A percentile compares a stretch with the other conserved stretches of the same genome.
phyloP scores from a whole-genome alignment of 2,329 filamentous ascomycete genomes.

The Phialophora expanda region DNA sequence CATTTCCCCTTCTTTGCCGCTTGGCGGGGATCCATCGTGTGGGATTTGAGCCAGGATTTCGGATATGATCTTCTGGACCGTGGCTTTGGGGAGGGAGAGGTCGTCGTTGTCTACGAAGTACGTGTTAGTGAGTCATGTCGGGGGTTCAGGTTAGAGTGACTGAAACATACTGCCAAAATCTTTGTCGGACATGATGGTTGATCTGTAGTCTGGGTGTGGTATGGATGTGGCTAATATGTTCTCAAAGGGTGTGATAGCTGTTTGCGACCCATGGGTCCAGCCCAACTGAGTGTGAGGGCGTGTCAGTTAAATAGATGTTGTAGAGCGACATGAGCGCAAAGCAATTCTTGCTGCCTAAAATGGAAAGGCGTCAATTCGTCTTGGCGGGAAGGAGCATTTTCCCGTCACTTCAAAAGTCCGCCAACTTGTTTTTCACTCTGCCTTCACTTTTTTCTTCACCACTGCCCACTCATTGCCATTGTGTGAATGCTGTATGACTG shows the following conservation, averaged over 20 bases:
- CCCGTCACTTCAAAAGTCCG: conserved; percentile 5
- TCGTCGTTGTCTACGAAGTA: conserved; percentile 58
- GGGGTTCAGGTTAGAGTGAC: neutral
- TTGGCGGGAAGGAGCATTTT: conserved; percentile 23
- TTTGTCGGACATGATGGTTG: conserved; percentile 57
- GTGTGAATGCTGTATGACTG: neutral
- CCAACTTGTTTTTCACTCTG: conserved; percentile 4
- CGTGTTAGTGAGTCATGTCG: conserved; percentile 10
- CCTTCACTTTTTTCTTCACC: neutral
- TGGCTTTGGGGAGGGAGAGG: conserved; percentile 67
- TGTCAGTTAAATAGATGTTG: conserved; percentile 23
- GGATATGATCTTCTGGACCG: conserved; percentile 82
- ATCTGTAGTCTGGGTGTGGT: neutral
- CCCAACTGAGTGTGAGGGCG: conserved; percentile 17
- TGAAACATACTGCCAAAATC: conserved; percentile 51
- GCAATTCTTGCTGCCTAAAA: conserved; percentile 13
- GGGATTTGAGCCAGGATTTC: conserved; percentile 74
- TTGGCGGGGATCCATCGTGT: conserved; percentile 48
- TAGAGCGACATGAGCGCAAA: neutral
- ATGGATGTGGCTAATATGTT: neutral
- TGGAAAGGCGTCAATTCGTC: conserved; percentile 18
- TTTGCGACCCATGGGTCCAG: conserved; percentile 22
- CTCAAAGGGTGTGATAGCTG: neutral
- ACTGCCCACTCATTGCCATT: neutral
- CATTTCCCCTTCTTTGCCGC: conserved; percentile 54